Evolutionary conservation across 2,329 filamentous ascomycete genomes (phyloP).

Genomic region (Aspergillus sclerotialis): DNA sequence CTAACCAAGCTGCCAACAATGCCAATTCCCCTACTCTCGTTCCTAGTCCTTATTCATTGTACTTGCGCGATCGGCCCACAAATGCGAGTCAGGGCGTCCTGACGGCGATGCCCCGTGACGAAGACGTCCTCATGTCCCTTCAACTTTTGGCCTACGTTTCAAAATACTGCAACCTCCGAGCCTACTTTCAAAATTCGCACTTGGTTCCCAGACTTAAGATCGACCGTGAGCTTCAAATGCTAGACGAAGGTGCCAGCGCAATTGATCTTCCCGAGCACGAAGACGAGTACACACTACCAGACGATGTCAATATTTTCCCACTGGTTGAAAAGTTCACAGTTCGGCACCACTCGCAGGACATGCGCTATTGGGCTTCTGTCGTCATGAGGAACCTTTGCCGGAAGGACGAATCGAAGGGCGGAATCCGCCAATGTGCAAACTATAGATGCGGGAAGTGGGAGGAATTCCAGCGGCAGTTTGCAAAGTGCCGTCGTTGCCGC

Average conservation of each 20-base stretch:
- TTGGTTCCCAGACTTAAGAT: slow-evolving; percentile 89
- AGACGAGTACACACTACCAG: slow-evolving; percentile 82
- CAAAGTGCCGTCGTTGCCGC: slow-evolving; percentile 91
- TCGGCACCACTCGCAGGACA: slow-evolving; percentile 87
- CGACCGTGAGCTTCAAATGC: slow-evolving; percentile 69
- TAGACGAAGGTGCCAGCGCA: slow-evolving; percentile 61
- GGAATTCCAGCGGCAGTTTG: slow-evolving; percentile 91
- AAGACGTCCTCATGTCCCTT: slow-evolving; percentile 96
- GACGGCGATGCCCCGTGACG: slow-evolving; percentile 89
- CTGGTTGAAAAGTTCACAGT: slow-evolving; percentile 98
- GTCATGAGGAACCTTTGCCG: slow-evolving; percentile 98
- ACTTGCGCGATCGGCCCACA: slow-evolving; percentile 67
- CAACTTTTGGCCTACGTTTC: slow-evolving; percentile 96
- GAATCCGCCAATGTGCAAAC: slow-evolving; percentile 94
- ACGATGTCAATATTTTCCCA: slow-evolving; percentile 97
- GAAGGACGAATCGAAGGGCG: slow-evolving; percentile 90
- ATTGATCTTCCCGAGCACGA: slow-evolving; percentile 50
- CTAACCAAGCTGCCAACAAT: slow-evolving; percentile 53
- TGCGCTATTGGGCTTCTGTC: slow-evolving; percentile 99
- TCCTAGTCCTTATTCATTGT: slow-evolving; percentile 67
- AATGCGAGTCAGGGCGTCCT: slow-evolving; percentile 65
- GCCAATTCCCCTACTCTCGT: slow-evolving; percentile 68
- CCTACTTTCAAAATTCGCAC: slow-evolving; percentile 93
- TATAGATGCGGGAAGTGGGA: slow-evolving; percentile 99
- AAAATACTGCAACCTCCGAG: slow-evolving; percentile 93